Evolutionary conservation across 108 stramenopile genomes (phyloP).

Genomic region (Fragilaria crotonensis): DNA sequence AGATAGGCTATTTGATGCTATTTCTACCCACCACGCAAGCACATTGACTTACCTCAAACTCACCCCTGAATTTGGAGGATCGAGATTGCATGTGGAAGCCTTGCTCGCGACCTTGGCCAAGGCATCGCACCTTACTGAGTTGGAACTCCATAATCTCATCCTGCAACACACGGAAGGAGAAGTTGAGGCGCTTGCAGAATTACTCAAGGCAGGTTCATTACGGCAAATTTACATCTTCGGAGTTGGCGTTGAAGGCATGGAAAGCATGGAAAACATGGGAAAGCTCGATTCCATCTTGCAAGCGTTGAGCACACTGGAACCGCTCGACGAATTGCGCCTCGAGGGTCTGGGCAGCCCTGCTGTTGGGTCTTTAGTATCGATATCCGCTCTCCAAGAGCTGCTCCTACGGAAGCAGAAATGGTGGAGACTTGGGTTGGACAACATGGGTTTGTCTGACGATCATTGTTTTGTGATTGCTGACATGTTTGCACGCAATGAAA

Average conservation of each 20-base stretch:
- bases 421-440: constrained; percentile 12
- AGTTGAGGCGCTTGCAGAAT: background rate
- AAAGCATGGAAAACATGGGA: background rate
- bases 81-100: background rate
- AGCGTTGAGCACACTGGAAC: background rate
- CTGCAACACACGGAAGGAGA: background rate
- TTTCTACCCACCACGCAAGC: background rate
- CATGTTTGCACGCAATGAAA: background rate
- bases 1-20: background rate
- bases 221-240: constrained; percentile 1
- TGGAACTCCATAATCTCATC: background rate
- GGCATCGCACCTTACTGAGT: background rate
- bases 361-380: background rate
- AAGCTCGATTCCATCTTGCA: background rate
- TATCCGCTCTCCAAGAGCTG: background rate
- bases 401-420: constrained; percentile 3
- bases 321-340: constrained; percentile 7
- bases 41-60: background rate
- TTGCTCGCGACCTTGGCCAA: background rate
- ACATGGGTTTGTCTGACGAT: constrained; percentile 7
- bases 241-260: background rate
- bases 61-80: background rate
- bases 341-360: background rate
- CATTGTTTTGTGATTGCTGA: constrained; percentile 7
- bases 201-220: background rate